Evolutionary conservation across 1,284 basidiomycete species (phyloP).

Genomic region (Takashimella tepidaria): DNA sequence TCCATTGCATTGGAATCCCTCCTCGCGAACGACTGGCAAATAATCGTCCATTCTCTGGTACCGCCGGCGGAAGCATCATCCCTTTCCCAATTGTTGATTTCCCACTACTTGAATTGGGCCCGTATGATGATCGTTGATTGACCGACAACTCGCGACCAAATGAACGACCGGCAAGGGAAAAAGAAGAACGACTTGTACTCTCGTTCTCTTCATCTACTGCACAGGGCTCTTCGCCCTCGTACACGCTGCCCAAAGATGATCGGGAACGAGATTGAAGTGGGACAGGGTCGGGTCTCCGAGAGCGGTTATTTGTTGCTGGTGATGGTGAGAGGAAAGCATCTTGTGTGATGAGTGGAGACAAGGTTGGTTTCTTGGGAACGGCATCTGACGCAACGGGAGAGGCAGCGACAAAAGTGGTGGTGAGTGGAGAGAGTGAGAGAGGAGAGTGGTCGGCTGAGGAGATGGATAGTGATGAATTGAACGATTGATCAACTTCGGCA

Average conservation of each 20-base stretch:
- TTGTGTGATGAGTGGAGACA: conserved; percentile 8
- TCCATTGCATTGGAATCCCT: conserved; percentile 36
- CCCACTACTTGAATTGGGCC: conserved; percentile 4
- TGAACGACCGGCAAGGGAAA: conserved; percentile 9
- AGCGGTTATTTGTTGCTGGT: conserved; percentile 23
- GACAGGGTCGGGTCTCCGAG: conserved; percentile 30
- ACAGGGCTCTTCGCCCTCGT: not conserved
- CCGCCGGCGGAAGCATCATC: conserved; percentile 37
- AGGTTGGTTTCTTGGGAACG: conserved; percentile 4
- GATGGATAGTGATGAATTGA: conserved; percentile 47
- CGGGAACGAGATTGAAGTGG: conserved; percentile 19
- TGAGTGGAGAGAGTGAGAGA: conserved; percentile 18
- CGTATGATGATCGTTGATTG: conserved; percentile 12
- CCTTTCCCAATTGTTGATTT: conserved; percentile 21
- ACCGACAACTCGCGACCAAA: conserved; percentile 40
- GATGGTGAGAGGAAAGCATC: conserved; percentile 21
- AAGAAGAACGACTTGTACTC: not conserved
- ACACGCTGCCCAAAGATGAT: not conserved
- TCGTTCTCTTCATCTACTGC: not conserved
- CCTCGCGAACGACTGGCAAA: conserved; percentile 10
- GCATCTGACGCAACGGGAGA: conserved; percentile 7
- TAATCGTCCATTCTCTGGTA: conserved; percentile 21
- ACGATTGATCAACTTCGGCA: conserved; percentile 46
- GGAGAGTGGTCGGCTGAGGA: conserved; percentile 25
- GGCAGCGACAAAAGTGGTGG: too few species aligned